Evolutionary conservation across 306 rosid species (phyloP).

Genomic region (Cotoneaster glaucophyllus): DNA sequence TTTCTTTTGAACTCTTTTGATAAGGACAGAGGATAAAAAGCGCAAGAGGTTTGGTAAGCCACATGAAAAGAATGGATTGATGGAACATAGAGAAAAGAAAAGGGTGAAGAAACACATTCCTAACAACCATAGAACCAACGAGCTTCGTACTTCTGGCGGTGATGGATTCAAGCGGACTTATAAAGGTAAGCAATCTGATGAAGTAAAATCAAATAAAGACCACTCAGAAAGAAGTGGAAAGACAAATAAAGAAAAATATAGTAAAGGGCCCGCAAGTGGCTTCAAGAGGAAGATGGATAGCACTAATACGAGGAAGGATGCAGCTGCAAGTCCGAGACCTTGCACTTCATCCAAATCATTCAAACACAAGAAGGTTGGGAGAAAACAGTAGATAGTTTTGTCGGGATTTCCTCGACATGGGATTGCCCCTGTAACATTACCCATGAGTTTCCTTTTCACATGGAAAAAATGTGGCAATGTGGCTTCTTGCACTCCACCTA

Average conservation of each 20-base stretch:
- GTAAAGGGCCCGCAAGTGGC: conserved; percentile 17
- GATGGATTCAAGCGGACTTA: conserved; percentile 20
- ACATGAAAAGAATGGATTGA: conserved; percentile 19
- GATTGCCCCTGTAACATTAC: neutral
- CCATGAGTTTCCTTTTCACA: neutral
- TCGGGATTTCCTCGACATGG: neutral
- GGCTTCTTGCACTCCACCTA: neutral
- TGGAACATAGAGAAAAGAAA: conserved; percentile 34
- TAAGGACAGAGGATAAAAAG: conserved; percentile 44
- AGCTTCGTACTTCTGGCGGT: conserved; percentile 10
- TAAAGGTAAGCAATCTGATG: conserved; percentile 31
- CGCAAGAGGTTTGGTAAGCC: conserved; percentile 18
- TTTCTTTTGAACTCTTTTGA: neutral
- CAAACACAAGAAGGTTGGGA: conserved; percentile 18
- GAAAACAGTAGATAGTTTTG: conserved; percentile 16
- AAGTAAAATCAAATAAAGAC: conserved; percentile 21
- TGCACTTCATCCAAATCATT: conserved; percentile 23
- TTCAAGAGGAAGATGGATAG: conserved; percentile 29
- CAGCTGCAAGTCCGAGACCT: conserved; percentile 20
- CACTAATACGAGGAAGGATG: conserved; percentile 10
- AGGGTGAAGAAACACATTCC: conserved; percentile 25
- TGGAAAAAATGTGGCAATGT: neutral
- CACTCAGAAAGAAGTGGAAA: conserved; percentile 20
- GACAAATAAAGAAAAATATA: conserved; percentile 16
- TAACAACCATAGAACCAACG: conserved; percentile 7